Evolutionary conservation across 768 basidiomycete genomes (phyloP).

Genomic region (Mycena crocata): DNA sequence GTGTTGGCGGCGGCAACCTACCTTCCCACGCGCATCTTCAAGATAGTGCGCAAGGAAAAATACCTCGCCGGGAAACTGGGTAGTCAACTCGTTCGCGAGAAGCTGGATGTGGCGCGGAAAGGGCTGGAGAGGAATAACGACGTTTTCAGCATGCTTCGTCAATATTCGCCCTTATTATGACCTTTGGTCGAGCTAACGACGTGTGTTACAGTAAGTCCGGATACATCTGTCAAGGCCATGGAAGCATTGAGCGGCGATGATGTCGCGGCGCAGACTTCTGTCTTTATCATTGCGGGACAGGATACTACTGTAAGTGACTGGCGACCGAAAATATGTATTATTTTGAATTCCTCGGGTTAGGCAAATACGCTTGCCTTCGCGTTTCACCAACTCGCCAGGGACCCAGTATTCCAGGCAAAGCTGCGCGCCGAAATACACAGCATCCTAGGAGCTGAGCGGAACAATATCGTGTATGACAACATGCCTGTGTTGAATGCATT

Average conservation of each 20-base stretch:
- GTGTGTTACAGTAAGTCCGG: background rate
- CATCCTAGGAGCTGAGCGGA: background rate
- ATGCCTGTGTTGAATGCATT: constrained; percentile 9
- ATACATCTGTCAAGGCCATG: background rate
- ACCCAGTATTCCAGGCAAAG: background rate
- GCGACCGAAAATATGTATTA: no score
- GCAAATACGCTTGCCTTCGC: constrained; percentile 2
- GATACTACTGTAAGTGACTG: constrained; percentile 12
- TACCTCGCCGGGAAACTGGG: no score
- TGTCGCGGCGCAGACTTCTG: background rate
- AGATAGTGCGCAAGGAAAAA: no score
- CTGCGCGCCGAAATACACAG: constrained; percentile 6
- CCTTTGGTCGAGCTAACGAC: no score
- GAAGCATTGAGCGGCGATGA: background rate
- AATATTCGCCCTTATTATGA: no score
- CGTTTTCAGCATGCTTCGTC: no score
- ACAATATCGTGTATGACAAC: background rate
- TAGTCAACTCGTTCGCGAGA: no score
- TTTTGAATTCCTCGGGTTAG: background rate
- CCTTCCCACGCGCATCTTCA: no score
- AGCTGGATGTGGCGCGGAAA: no score
- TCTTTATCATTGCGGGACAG: constrained; percentile 3
- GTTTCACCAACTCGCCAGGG: constrained; percentile 1
- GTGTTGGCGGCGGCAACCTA: no score
- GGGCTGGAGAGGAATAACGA: no score